Base-by-base conservation (phyloP, 352 stramenopile genomes). In the Globisporangium spinosum region DNA sequence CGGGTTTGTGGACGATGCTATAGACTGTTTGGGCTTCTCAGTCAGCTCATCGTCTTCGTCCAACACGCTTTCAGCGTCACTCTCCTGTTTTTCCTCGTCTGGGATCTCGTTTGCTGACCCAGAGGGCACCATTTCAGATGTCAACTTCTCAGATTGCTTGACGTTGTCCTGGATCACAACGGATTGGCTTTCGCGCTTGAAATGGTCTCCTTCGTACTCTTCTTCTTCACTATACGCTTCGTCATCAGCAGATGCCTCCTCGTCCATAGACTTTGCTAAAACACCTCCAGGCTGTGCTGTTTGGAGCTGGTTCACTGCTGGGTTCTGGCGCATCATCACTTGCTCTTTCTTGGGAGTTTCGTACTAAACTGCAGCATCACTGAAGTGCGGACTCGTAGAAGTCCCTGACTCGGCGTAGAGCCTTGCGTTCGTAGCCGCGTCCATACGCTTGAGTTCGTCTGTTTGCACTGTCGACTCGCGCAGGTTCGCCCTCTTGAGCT, bases 381-480 rank as follows among this genome's bases (percentile, higher is more conserved):
- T 56, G 17, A 51, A 35, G 22, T 71, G 58, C 23, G 38, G 62
- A 13, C 75, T 55, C 3, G 77, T 83, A 9, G 66, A 72, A 0
- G 75, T 77, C 0, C 67, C 70, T 1, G 62, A 70, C 47, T 90
- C 84, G 1, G 82, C 59, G 3, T 35, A 71, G 5, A 90, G 47
- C 2, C 47, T 62, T 8, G 82, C 80, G 23, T 64, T 83, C 20
- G 80, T 90, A 6, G 72, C 70, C 12, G 75, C 78, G 70, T 90
- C 76, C 0, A 40, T 45, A 20, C 65, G 63, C 22, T 57, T 62
- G 17, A 61, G 49, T n/a, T 51, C 2, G 10, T 89, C 81, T 1
- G 85, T 93, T 40, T 93, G 85, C 0, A 76, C 74, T 5, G 71
- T 78, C 7, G 65, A 78, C 53, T 93, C 85, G 17, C 81, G 69